phyloP scores from a whole-genome alignment of 2,329 filamentous ascomycete species.

The Whalleya microplaca region DNA sequence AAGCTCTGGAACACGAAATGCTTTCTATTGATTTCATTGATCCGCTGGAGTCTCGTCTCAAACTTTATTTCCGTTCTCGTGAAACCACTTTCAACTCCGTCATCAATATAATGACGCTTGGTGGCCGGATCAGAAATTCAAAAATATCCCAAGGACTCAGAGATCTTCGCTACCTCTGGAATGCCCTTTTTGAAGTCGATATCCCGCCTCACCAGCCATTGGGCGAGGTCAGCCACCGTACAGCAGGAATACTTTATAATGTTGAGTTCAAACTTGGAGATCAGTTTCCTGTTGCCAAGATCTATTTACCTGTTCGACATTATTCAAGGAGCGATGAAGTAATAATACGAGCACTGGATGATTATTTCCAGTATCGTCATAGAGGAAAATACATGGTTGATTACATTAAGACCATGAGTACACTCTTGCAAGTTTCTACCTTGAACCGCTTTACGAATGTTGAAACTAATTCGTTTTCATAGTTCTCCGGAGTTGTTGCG shows the following conservation, averaged over 20 bases:
- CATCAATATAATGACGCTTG: slow-evolving; percentile 30
- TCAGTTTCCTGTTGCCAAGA: slow-evolving; percentile 32
- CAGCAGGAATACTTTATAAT: slow-evolving; percentile 41
- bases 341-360: background rate
- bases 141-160: slow-evolving; percentile 17
- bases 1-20: slow-evolving; percentile 28
- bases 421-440: slow-evolving; percentile 14
- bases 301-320: slow-evolving; percentile 42
- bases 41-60: slow-evolving; percentile 36
- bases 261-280: slow-evolving; percentile 33
- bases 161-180: slow-evolving; percentile 26
- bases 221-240: slow-evolving; percentile 32
- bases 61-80: slow-evolving; percentile 41
- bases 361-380: too few species aligned
- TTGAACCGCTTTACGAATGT: too few species aligned
- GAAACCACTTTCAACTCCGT: slow-evolving; percentile 37
- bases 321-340: slow-evolving; percentile 27
- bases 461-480: too few species aligned
- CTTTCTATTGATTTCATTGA: slow-evolving; percentile 40
- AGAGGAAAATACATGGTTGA: background rate
- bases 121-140: slow-evolving; percentile 12
- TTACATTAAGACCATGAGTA: slow-evolving; percentile 11
- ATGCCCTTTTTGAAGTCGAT: slow-evolving; percentile 23
- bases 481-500: background rate
- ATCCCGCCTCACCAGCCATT: slow-evolving; percentile 7